Evolutionary conservation across 2,329 filamentous ascomycete genomes (phyloP).

Genomic region (Onygenales sp.): DNA sequence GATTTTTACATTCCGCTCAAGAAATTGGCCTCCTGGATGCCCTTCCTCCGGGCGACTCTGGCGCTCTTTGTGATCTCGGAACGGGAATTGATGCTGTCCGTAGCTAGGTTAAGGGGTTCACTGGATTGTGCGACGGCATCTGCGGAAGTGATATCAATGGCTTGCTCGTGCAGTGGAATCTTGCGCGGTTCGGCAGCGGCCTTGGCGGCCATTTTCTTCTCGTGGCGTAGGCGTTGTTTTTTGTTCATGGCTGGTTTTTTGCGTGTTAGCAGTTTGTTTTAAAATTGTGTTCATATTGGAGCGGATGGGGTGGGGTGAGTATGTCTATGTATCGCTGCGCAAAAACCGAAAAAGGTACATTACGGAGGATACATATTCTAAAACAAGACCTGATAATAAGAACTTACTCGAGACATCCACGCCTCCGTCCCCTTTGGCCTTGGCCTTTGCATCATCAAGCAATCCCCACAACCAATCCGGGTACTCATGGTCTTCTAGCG

Average conservation of each 20-base stretch:
- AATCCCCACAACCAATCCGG: conserved; percentile 40
- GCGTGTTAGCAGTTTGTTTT: conserved; percentile 6
- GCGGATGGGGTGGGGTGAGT: neutral
- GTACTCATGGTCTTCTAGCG: conserved; percentile 39
- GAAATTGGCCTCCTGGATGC: conserved; percentile 39
- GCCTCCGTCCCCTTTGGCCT: conserved; percentile 24
- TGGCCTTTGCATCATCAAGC: conserved; percentile 26
- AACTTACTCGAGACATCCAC: conserved; percentile 17
- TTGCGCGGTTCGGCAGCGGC: conserved; percentile 28
- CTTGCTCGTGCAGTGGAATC: conserved; percentile 38
- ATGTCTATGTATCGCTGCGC: neutral
- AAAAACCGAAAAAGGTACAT: conserved; percentile 14
- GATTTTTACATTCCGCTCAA: conserved; percentile 34
- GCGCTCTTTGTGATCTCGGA: conserved; percentile 36
- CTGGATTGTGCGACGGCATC: conserved; percentile 11
- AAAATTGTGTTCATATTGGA: neutral
- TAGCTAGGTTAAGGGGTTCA: conserved; percentile 23
- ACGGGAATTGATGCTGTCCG: conserved; percentile 27
- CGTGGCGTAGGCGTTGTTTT: conserved; percentile 37
- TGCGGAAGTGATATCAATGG: conserved; percentile 35
- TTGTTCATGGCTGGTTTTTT: conserved; percentile 34
- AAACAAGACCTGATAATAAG: neutral
- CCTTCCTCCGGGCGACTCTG: conserved; percentile 35
- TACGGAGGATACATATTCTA: neutral
- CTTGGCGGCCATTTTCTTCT: conserved; percentile 37